Evolutionary conservation across 495 filamentous ascomycete species (phyloP).

Genomic region (Neurospora tetraspora): DNA sequence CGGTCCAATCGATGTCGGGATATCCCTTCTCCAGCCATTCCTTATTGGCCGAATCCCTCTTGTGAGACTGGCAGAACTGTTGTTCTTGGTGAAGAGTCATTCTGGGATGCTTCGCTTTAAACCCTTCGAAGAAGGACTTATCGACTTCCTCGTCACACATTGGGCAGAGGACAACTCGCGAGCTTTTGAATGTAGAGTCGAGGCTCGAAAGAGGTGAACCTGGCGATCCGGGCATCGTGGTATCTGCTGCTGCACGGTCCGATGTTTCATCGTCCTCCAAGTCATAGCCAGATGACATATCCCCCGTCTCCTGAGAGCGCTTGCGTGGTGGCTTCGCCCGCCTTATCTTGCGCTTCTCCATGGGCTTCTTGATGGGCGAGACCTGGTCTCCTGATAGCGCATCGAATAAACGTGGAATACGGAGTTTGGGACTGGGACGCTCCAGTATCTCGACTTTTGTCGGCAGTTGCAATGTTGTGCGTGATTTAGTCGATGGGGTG

Average conservation of each 20-base stretch:
- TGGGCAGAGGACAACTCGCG: constrained; percentile 41
- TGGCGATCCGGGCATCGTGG: constrained; percentile 1
- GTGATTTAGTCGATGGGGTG: neutral
- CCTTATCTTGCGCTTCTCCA: neutral
- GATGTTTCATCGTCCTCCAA: neutral
- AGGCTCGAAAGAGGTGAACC: constrained; percentile 6
- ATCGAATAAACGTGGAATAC: neutral
- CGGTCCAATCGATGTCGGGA: constrained; percentile 68
- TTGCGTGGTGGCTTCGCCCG: neutral
- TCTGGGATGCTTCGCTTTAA: constrained; percentile 31
- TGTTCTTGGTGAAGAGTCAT: constrained; percentile 53
- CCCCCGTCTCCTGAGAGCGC: neutral
- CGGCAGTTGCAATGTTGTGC: neutral
- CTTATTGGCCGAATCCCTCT: constrained; percentile 42
- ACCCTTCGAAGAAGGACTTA: constrained; percentile 34
- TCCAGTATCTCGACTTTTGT: neutral
- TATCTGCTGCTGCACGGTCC: neutral
- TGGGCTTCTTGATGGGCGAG: neutral
- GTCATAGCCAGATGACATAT: neutral
- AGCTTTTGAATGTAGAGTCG: neutral
- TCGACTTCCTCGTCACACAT: constrained; percentile 57
- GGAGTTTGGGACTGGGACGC: neutral
- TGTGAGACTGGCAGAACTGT: constrained; percentile 66
- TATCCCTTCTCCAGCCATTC: constrained; percentile 59
- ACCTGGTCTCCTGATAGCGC: neutral